Percentiles rank a stretch among this genome's conserved stretches.
Conservation (phyloP, 257 asterid genomes). For the Verbascum thapsus region DNA sequence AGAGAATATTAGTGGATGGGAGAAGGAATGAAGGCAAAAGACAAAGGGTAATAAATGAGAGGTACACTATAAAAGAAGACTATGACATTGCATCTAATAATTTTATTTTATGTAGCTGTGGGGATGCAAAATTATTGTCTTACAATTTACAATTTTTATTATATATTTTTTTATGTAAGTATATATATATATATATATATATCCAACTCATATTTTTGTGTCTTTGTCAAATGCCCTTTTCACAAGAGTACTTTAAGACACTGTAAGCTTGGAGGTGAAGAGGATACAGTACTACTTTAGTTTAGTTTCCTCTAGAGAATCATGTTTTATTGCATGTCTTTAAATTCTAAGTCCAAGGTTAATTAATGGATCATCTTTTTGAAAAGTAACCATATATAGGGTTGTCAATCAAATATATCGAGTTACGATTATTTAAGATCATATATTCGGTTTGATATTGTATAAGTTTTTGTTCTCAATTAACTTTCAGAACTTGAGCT, state of each 20-base stretch:
- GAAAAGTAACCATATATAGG: no score
- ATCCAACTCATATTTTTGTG: conserved; percentile 37
- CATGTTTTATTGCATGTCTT: no score
- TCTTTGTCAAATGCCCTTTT: conserved; percentile 28
- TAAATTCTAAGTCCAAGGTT: no score
- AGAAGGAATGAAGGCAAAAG: conserved; percentile 76
- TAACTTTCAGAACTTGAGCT: no score
- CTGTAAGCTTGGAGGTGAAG: conserved; percentile 19
- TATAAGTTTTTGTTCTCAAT: no score
- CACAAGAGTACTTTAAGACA: conserved; percentile 27
- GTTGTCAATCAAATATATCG: no score
- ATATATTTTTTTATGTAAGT: conserved; percentile 15
- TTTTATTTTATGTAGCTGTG: conserved; percentile 45
- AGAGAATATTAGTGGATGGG: conserved; percentile 67
- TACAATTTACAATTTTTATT: background rate
- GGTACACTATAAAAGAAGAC: conserved; percentile 74
- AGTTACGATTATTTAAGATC: no score
- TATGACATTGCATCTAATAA: conserved; percentile 69
- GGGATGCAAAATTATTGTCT: conserved; percentile 30
- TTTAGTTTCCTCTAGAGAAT: no score
- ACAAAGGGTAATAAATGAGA: conserved; percentile 60
- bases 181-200: conserved; percentile 8
- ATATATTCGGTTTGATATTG: no score
- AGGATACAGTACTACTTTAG: no score
- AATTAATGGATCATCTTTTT: no score